These are phyloP conservation scores for Tylopilus vinaceipallidus DNA, from an alignment of 768 basidiomycete species.

Conservation along the genomic window DNA sequence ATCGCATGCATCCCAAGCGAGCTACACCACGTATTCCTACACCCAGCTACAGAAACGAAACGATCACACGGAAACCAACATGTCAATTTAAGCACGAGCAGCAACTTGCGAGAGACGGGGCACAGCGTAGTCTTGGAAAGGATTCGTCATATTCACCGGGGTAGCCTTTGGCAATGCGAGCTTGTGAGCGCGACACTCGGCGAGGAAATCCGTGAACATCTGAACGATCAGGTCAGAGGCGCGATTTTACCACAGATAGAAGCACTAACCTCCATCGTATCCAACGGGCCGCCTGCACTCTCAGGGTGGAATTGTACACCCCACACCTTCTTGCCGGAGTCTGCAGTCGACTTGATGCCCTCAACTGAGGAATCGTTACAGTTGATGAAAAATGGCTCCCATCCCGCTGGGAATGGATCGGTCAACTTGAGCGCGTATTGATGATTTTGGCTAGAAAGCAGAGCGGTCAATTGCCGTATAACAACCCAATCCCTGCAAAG, in stretches of 20 bases:
- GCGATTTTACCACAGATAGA: not conserved
- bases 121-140: constrained; percentile 20
- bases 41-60: constrained; percentile 3
- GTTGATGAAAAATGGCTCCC: constrained; percentile 99
- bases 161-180: constrained; percentile 28
- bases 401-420: constrained; percentile 94
- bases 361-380: constrained; percentile 99
- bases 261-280: constrained; percentile 85
- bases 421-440: constrained; percentile 95
- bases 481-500: not conserved
- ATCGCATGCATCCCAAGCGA: not conserved
- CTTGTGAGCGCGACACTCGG: constrained; percentile 70
- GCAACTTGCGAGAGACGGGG: constrained; percentile 21
- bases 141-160: constrained; percentile 12
- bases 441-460: constrained; percentile 77
- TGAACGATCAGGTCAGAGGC: constrained; percentile 28
- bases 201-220: constrained; percentile 95
- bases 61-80: not conserved
- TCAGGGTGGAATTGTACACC: constrained; percentile 99
- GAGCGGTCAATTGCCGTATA: constrained; percentile 3
- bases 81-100: constrained; percentile 28
- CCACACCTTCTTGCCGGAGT: constrained; percentile 91
- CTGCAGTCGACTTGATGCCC: constrained; percentile 92
- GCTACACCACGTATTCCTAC: constrained; percentile 12
- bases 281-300: constrained; percentile 95